phyloP scores from a whole-genome alignment of 352 stramenopile genomes.

The Ochromonadaceae sp. region DNA sequence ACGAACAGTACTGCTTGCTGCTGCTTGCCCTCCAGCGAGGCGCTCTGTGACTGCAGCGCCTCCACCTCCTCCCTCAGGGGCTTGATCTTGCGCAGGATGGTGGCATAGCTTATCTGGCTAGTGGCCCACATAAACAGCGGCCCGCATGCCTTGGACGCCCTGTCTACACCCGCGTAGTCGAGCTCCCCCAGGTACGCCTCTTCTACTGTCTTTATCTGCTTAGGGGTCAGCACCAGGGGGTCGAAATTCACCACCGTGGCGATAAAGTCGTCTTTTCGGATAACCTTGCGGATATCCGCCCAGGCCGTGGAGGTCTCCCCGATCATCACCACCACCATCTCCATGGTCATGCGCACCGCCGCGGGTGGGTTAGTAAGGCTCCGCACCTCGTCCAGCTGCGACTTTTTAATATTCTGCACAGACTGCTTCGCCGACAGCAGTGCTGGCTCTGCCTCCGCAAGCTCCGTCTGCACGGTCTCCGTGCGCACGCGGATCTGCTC shows the following conservation, averaged over 20 bases:
- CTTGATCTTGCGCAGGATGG: conserved; percentile 95
- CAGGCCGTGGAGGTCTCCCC: conserved; percentile 88
- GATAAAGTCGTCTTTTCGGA: conserved; percentile 96
- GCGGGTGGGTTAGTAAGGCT: conserved; percentile 74
- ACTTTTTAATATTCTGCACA: conserved; percentile 95
- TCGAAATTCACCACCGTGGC: conserved; percentile 97
- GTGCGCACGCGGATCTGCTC: conserved; percentile 74
- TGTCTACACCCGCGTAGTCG: conserved; percentile 45
- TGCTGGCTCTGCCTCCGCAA: conserved; percentile 92
- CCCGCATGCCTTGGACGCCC: conserved; percentile 87
- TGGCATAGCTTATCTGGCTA: conserved; percentile 94
- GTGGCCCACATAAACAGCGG: conserved; percentile 97
- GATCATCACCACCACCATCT: conserved; percentile 94
- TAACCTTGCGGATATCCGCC: conserved; percentile 90
- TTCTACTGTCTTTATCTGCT: conserved; percentile 81
- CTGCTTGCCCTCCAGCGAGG: conserved; percentile 74
- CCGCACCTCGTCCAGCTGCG: conserved; percentile 96
- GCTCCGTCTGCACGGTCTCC: conserved; percentile 80
- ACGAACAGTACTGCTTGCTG: conserved; percentile 78
- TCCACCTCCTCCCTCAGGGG: conserved; percentile 95
- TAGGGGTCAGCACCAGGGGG: conserved; percentile 81
- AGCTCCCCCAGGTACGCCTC: conserved; percentile 75
- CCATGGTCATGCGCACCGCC: conserved; percentile 89
- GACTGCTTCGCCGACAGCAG: conserved; percentile 84
- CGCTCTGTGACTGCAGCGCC: conserved; percentile 78